Evolutionary conservation across 768 basidiomycete genomes (phyloP).

Genomic region (Pleurotus tuoliensis): DNA sequence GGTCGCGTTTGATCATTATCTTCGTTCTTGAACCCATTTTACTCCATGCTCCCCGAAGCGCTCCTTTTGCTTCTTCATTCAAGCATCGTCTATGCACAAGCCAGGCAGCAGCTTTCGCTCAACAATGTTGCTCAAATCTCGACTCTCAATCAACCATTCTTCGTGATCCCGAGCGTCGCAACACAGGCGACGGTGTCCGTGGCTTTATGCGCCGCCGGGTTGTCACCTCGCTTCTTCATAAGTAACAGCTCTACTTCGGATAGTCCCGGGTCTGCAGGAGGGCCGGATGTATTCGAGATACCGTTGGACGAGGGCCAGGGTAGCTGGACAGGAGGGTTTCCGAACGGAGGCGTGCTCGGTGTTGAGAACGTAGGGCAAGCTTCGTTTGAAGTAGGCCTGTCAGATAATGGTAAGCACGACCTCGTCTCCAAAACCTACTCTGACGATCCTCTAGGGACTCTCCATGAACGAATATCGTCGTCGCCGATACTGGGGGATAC

Average conservation of each 20-base stretch:
- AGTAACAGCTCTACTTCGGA: slow-evolving; percentile 40
- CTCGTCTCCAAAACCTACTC: neutral
- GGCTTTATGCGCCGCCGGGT: slow-evolving; percentile 39
- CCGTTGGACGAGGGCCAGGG: slow-evolving; percentile 44
- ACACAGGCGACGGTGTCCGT: slow-evolving; percentile 40
- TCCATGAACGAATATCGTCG: slow-evolving; percentile 39
- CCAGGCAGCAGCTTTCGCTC: slow-evolving; percentile 26
- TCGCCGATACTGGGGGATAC: slow-evolving; percentile 70
- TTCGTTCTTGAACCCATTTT: neutral
- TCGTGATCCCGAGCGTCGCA: slow-evolving; percentile 34
- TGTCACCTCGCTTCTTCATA: slow-evolving; percentile 53
- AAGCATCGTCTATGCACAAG: slow-evolving; percentile 27
- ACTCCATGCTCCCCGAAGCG: slow-evolving; percentile 30
- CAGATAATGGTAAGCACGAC: slow-evolving; percentile 32
- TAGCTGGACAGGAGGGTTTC: slow-evolving; percentile 42
- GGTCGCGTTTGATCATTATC: neutral
- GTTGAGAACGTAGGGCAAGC: slow-evolving; percentile 36
- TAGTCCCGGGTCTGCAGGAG: slow-evolving; percentile 32
- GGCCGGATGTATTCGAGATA: slow-evolving; percentile 45
- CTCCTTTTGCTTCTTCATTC: slow-evolving; percentile 30
- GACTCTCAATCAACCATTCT: slow-evolving; percentile 30
- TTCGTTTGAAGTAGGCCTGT: slow-evolving; percentile 58
- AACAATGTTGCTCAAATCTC: slow-evolving; percentile 27
- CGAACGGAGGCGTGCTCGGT: slow-evolving; percentile 47
- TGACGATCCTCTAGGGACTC: slow-evolving; percentile 31